Evolutionary conservation across 2,329 filamentous ascomycete species (phyloP).

Genomic region (Trichoderma atrobrunneum): DNA sequence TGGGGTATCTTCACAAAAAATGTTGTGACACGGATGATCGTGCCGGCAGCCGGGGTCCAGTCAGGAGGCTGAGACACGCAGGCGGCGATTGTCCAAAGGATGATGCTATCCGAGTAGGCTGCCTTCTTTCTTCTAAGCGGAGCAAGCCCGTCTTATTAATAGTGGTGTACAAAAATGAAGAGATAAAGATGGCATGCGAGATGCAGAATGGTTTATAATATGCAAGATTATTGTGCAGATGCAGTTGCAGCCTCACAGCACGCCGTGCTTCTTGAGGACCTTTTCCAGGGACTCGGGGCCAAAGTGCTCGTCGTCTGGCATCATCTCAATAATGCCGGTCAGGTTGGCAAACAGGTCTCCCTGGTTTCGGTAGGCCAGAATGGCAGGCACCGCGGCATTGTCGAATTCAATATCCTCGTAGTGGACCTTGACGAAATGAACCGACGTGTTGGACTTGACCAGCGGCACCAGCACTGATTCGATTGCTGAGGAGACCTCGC

Average conservation of each 20-base stretch:
- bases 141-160: conserved; percentile 8
- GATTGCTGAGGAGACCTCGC: conserved; percentile 72
- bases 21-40: background rate
- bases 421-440: conserved; percentile 88
- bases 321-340: conserved; percentile 81
- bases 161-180: background rate
- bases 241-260: conserved; percentile 46
- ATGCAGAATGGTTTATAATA: background rate
- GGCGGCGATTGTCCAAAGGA: background rate
- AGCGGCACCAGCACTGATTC: conserved; percentile 75
- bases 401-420: conserved; percentile 94
- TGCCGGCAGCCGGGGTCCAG: background rate
- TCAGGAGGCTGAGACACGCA: conserved; percentile 4
- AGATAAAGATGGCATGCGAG: background rate
- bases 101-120: background rate
- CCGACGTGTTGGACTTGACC: conserved; percentile 65
- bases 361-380: conserved; percentile 81
- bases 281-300: conserved; percentile 51
- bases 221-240: background rate
- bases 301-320: conserved; percentile 66
- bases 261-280: conserved; percentile 51
- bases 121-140: background rate
- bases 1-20: conserved; percentile 12
- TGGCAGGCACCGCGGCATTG: conserved; percentile 77
- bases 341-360: conserved; percentile 90